These are phyloP conservation scores for Dentipellis sp. DNA, from an alignment of 768 basidiomycete genomes.

Conservation along the genomic window DNA sequence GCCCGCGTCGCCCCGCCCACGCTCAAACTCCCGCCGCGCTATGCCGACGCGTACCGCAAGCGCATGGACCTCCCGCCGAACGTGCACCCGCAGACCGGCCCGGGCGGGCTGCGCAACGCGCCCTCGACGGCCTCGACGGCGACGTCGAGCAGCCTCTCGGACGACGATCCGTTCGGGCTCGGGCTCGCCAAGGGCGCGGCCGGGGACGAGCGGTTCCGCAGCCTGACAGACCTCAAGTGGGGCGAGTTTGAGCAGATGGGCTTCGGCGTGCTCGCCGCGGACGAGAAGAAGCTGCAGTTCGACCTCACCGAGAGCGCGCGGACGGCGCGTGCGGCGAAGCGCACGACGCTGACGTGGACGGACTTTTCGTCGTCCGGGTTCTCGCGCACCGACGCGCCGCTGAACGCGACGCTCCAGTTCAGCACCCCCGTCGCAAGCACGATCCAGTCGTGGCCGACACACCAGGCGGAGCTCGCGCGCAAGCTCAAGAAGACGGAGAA, in stretches of 20 bases:
- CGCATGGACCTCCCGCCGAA: conserved; percentile 58
- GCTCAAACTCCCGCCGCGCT: conserved; percentile 53
- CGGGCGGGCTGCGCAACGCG: conserved; percentile 12
- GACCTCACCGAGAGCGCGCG: conserved; percentile 87
- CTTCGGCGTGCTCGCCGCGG: conserved; percentile 46
- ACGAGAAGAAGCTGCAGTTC: conserved; percentile 77
- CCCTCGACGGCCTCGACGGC: conserved; percentile 25
- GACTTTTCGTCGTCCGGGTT: conserved; percentile 86
- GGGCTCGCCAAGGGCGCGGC: conserved; percentile 22
- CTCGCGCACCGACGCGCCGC: conserved; percentile 63
- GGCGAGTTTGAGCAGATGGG: conserved; percentile 84
- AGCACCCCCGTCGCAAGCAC: conserved; percentile 42
- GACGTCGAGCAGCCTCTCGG: conserved; percentile 22
- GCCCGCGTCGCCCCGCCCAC: conserved; percentile 56
- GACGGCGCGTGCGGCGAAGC: conserved; percentile 57
- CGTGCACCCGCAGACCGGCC: conserved; percentile 41
- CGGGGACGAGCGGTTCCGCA: conserved; percentile 66
- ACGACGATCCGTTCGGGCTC: conserved; percentile 23
- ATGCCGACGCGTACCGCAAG: conserved; percentile 69
- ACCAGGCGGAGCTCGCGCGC: conserved; percentile 61
- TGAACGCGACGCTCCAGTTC: conserved; percentile 80
- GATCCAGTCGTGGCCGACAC: conserved; percentile 65
- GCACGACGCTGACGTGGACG: conserved; percentile 81
- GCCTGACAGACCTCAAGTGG: conserved; percentile 83
- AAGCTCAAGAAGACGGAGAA: conserved; percentile 84